Conservation (phyloP, 2,329 filamentous ascomycete genomes). For the Epichloe amarillans region DNA sequence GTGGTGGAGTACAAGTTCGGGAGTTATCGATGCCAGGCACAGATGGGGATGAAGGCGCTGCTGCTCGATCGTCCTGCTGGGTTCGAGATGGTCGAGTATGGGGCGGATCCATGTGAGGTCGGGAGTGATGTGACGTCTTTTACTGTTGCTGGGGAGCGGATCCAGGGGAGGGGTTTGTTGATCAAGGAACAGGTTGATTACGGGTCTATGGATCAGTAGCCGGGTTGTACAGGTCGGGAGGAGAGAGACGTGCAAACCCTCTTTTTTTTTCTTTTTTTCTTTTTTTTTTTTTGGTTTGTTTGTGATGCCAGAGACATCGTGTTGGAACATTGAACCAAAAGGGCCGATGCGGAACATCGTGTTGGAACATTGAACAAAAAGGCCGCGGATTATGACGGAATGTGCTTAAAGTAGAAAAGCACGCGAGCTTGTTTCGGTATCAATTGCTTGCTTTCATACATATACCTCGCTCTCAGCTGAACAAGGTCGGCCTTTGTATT, state of each 20-base stretch:
- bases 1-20: slow-evolving; percentile 40
- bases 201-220: too few species aligned
- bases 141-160: slow-evolving; percentile 19
- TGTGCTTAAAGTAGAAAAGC: not conserved
- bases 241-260: not conserved
- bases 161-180: slow-evolving; percentile 17
- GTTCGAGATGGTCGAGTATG: slow-evolving; percentile 25
- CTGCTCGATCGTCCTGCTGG: slow-evolving; percentile 21
- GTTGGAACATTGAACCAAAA: too few species aligned
- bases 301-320: not conserved
- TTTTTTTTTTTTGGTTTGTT: too few species aligned
- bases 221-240: not conserved
- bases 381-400: not conserved
- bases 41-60: slow-evolving; percentile 30
- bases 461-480: too few species aligned
- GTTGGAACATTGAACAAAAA: not conserved
- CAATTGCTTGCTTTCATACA: not conserved
- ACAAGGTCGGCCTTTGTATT: too few species aligned
- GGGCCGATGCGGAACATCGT: not conserved
- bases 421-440: not conserved
- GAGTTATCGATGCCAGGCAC: slow-evolving; percentile 40
- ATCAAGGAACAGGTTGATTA: not conserved
- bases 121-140: slow-evolving; percentile 19
- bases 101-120: slow-evolving; percentile 24
- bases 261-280: not conserved